Conservation (phyloP, 164 flowering plant genomes). For the Kingdonia uniflora region DNA sequence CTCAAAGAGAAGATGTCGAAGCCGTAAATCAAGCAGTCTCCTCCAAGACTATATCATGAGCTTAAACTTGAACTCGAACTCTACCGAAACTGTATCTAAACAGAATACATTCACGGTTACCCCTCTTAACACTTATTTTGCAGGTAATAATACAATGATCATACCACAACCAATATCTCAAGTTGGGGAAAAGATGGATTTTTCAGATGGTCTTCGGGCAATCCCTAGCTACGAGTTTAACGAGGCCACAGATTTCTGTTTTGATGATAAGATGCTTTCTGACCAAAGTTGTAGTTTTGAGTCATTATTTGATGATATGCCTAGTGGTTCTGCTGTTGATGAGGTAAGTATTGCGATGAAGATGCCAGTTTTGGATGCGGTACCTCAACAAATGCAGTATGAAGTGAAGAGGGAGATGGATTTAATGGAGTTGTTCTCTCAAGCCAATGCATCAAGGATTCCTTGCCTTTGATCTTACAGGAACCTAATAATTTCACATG, state of each 20-base stretch:
- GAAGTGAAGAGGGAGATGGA: constrained; percentile 48
- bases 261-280: constrained; percentile 24
- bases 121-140: not conserved
- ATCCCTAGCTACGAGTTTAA: constrained; percentile 24
- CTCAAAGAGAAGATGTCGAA: constrained; percentile 42
- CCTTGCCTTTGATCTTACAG: not conserved
- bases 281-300: constrained; percentile 27
- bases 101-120: not conserved
- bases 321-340: constrained; percentile 6
- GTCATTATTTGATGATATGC: constrained; percentile 28
- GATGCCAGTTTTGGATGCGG: constrained; percentile 4
- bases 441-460: constrained; percentile 12
- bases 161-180: not conserved
- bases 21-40: constrained; percentile 37
- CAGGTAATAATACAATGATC: not conserved
- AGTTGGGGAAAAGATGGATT: not conserved
- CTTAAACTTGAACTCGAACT: constrained; percentile 17
- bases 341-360: constrained; percentile 13
- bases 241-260: constrained; percentile 25
- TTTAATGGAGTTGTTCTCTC: constrained; percentile 47
- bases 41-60: constrained; percentile 71
- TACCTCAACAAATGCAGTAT: constrained; percentile 15
- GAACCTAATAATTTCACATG: too few relatives aligned
- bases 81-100: not conserved
- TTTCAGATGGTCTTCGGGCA: constrained; percentile 8